A percentile compares a stretch with the other conserved stretches of the same genome.
These are phyloP conservation scores for Elsinoe arachidis DNA, from an alignment of 2,329 filamentous ascomycete genomes.

Conservation along the genomic window DNA sequence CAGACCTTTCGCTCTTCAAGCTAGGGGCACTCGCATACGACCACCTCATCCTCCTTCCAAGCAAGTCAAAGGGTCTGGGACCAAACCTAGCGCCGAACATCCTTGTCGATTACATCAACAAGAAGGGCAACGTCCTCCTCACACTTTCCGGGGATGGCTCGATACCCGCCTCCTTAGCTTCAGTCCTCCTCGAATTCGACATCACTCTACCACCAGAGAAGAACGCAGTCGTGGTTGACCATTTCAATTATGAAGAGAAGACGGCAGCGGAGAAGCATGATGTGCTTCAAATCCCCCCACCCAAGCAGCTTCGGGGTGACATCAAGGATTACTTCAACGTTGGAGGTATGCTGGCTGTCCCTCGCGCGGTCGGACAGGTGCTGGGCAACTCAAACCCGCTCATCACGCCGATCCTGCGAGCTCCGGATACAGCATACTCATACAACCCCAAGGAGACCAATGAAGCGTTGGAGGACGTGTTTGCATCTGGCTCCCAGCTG, in stretches of 20 bases:
- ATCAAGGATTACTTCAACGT: constrained; percentile 71
- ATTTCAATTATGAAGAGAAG: constrained; percentile 81
- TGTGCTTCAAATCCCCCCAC: constrained; percentile 68
- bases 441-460: constrained; percentile 87
- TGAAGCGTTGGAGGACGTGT: constrained; percentile 65
- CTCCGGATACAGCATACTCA: constrained; percentile 77
- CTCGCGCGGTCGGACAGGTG: constrained; percentile 68
- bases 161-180: constrained; percentile 64
- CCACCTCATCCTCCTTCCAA: constrained; percentile 80
- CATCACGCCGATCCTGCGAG: constrained; percentile 71
- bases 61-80: constrained; percentile 86
- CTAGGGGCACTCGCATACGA: constrained; percentile 85
- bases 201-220: constrained; percentile 80
- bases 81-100: constrained; percentile 77
- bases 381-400: constrained; percentile 69
- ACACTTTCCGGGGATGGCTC: constrained; percentile 65
- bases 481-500: constrained; percentile 76
- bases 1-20: constrained; percentile 67
- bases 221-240: constrained; percentile 78
- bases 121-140: constrained; percentile 82
- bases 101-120: constrained; percentile 85
- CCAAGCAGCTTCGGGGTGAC: constrained; percentile 55
- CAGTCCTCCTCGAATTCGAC: constrained; percentile 78
- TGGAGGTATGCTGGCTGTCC: constrained; percentile 67
- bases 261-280: constrained; percentile 79